Evolutionary conservation across 2,329 filamentous ascomycete species (phyloP).

Genomic region (Ophiostoma piceae): DNA sequence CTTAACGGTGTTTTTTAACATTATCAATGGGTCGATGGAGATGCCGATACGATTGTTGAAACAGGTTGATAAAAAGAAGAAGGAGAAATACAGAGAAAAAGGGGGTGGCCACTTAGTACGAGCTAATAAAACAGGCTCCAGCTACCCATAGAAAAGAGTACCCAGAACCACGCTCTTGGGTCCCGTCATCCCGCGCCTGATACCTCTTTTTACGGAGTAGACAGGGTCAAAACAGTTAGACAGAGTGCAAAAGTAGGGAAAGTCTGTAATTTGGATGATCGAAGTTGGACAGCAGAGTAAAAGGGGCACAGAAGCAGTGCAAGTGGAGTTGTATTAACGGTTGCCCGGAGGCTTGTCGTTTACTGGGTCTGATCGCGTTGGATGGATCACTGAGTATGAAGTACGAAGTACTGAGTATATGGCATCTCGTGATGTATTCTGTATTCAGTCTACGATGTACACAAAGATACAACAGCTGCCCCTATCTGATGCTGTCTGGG

Average conservation of each 20-base stretch:
- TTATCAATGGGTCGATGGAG: not conserved
- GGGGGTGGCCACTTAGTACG: not conserved
- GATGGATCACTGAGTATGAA: no score
- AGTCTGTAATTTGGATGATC: slow-evolving; percentile 1
- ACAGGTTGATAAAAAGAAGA: no score
- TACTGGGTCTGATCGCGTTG: not conserved
- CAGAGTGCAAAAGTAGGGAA: not conserved
- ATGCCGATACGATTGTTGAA: not conserved
- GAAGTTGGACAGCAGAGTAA: no score
- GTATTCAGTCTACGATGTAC: no score
- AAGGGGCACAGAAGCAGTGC: not conserved
- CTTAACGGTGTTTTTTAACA: not conserved
- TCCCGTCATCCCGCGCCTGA: slow-evolving; percentile 19
- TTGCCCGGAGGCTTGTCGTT: not conserved
- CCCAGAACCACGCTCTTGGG: slow-evolving; percentile 24
- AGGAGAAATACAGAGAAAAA: not conserved
- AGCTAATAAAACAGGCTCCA: not conserved
- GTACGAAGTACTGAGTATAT: no score
- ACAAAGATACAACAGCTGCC: no score
- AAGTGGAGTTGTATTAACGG: not conserved
- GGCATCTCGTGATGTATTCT: no score
- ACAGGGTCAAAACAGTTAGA: not conserved
- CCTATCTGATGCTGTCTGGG: no score
- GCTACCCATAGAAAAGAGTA: not conserved
- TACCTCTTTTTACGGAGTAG: slow-evolving; percentile 8